Percentiles rank a stretch among this genome's conserved stretches.
phyloP scores from a whole-genome alignment of 352 stramenopile genomes.

The Globisporangium radiosum region DNA sequence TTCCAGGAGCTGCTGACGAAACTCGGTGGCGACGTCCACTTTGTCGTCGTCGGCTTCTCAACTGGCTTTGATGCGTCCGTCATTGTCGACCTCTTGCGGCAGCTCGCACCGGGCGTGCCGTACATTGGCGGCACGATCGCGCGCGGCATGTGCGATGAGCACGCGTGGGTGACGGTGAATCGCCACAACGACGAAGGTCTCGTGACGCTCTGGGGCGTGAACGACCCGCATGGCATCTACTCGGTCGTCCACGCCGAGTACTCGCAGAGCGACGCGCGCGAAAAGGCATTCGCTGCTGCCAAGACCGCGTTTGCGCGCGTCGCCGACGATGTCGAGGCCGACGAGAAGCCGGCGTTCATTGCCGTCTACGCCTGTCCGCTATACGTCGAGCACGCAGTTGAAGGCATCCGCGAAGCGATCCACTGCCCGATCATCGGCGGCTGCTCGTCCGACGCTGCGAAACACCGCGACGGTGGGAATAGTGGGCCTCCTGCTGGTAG shows the following conservation, averaged over 20 bases:
- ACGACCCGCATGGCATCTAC: slow-evolving; percentile 79
- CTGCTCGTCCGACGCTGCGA: slow-evolving; percentile 74
- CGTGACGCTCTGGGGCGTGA: slow-evolving; percentile 81
- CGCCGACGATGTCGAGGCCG: slow-evolving; percentile 42
- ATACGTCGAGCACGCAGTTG: slow-evolving; percentile 77
- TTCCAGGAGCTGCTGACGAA: slow-evolving; percentile 80
- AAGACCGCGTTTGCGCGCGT: slow-evolving; percentile 60
- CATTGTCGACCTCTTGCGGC: slow-evolving; percentile 62
- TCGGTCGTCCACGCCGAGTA: slow-evolving; percentile 77
- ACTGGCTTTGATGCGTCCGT: slow-evolving; percentile 73
- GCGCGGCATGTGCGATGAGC: slow-evolving; percentile 81
- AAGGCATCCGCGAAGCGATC: slow-evolving; percentile 75
- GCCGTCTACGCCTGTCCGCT: slow-evolving; percentile 74
- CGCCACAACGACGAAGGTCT: slow-evolving; percentile 78
- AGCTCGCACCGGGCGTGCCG: slow-evolving; percentile 69
- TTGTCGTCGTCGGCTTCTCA: slow-evolving; percentile 82
- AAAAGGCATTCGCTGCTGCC: slow-evolving; percentile 70
- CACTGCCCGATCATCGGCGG: slow-evolving; percentile 77
- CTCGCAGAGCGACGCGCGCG: slow-evolving; percentile 65
- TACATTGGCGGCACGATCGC: slow-evolving; percentile 84
- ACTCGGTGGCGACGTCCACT: slow-evolving; percentile 71
- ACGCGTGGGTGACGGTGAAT: slow-evolving; percentile 85
- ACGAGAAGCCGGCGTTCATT: slow-evolving; percentile 76
- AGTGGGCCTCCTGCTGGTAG: neutral
- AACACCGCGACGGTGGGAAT: slow-evolving; percentile 42